Conservation (phyloP, 2,329 filamentous ascomycete species). For the Botrytis fragariae region DNA sequence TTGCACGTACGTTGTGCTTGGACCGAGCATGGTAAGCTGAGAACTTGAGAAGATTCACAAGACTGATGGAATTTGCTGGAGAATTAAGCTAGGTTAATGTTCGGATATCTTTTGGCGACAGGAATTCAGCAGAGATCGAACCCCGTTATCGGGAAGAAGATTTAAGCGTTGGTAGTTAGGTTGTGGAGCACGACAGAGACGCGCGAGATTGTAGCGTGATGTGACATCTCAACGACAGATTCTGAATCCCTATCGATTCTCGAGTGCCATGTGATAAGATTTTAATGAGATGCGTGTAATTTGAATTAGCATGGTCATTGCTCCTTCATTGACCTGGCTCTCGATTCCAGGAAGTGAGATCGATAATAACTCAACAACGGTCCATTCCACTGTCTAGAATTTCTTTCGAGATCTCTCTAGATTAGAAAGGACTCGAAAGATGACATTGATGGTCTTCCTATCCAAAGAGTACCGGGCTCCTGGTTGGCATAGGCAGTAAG, state of each 20-base stretch:
- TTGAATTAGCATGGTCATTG: not conserved
- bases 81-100: not conserved
- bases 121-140: not conserved
- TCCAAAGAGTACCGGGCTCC: no score
- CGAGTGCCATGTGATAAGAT: not conserved
- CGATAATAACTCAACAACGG: not conserved
- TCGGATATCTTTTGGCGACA: not conserved
- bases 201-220: not conserved
- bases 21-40: not conserved
- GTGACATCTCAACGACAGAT: not conserved
- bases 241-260: not conserved
- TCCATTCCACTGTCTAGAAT: not conserved
- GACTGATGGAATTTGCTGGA: not conserved
- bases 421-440: not conserved
- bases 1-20: not conserved
- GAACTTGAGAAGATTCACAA: not conserved
- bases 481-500: not conserved
- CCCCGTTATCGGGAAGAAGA: not conserved
- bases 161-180: not conserved
- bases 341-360: not conserved
- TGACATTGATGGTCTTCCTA: no score
- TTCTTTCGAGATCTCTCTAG: no score
- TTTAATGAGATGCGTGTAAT: not conserved
- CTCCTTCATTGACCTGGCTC: not conserved
- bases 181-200: not conserved